Percentiles rank a stretch among this genome's conserved stretches.
These are phyloP conservation scores for Vanderwaltozyma tropicalis DNA, from an alignment of 805 yeast species.

Conservation along the genomic window DNA sequence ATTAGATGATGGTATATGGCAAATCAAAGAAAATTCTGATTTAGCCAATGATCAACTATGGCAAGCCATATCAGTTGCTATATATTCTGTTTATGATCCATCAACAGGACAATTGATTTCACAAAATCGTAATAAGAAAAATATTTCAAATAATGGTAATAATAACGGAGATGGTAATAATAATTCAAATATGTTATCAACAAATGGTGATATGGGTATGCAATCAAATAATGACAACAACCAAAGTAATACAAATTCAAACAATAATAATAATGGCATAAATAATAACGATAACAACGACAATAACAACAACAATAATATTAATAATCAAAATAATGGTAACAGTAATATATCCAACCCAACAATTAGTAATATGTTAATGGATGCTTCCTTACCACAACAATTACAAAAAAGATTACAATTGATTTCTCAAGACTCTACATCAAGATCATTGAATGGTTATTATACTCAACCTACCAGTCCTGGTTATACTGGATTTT, in stretches of 20 bases:
- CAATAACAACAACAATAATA: constrained; percentile 1
- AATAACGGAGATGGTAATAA: constrained; percentile 1
- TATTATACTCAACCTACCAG: constrained; percentile 27
- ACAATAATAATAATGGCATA: constrained; percentile 4
- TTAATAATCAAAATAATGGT: background rate
- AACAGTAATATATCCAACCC: constrained; percentile 6
- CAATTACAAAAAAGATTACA: constrained; percentile 21
- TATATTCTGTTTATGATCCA: constrained; percentile 20
- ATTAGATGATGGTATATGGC: constrained; percentile 22
- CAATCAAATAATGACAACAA: constrained; percentile 1
- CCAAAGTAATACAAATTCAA: constrained; percentile 1
- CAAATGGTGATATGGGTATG: constrained; percentile 1
- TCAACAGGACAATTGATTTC: constrained; percentile 20
- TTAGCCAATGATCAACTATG: constrained; percentile 20
- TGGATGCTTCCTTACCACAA: constrained; percentile 21
- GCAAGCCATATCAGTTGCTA: constrained; percentile 19
- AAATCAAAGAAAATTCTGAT: constrained; percentile 21
- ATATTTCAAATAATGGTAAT: constrained; percentile 6
- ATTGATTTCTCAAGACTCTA: constrained; percentile 20
- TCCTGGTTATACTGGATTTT: constrained; percentile 16
- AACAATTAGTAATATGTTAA: constrained; percentile 11
- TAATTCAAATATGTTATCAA: background rate
- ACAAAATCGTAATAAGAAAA: constrained; percentile 14
- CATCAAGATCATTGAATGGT: constrained; percentile 20
- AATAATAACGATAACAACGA: constrained; percentile 1